phyloP scores from a whole-genome alignment of 2,329 filamentous ascomycete species.

The Plenodomus tracheiphilus region DNA sequence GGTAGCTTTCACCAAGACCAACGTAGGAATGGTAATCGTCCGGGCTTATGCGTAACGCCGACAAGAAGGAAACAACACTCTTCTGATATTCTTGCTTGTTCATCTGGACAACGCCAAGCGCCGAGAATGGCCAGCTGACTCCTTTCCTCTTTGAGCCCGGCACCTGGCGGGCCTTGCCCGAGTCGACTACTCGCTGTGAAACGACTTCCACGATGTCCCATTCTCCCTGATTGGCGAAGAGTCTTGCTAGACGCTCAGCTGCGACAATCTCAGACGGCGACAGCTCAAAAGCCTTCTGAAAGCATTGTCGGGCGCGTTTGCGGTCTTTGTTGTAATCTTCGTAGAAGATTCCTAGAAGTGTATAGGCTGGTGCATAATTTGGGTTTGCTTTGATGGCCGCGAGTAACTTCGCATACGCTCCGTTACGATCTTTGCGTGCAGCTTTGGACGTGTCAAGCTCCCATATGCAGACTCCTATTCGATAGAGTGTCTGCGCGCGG shows the following conservation, averaged over 20 bases:
- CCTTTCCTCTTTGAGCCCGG: conserved; percentile 93
- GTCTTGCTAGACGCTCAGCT: conserved; percentile 81
- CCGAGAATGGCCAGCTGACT: conserved; percentile 94
- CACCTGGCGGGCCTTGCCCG: conserved; percentile 86
- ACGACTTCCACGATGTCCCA: conserved; percentile 97
- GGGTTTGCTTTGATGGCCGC: conserved; percentile 83
- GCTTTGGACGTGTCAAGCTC: conserved; percentile 73
- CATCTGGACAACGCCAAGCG: conserved; percentile 89
- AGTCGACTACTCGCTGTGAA: conserved; percentile 86
- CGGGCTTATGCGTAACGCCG: conserved; percentile 80
- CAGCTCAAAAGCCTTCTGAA: conserved; percentile 93
- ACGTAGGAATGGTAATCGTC: conserved; percentile 95
- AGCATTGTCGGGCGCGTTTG: conserved; percentile 84
- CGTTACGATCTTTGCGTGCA: conserved; percentile 77
- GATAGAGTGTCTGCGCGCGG: conserved; percentile 83
- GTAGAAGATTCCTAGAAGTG: conserved; percentile 87
- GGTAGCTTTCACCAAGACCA: conserved; percentile 94
- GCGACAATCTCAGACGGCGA: conserved; percentile 84
- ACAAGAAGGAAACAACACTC: conserved; percentile 89
- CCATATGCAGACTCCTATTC: conserved; percentile 86
- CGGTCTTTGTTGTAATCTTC: conserved; percentile 87
- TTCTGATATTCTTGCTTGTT: conserved; percentile 90
- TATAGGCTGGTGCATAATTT: conserved; percentile 88
- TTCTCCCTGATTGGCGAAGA: conserved; percentile 86
- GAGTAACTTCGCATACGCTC: conserved; percentile 83